phyloP scores from a whole-genome alignment of 2,329 filamentous ascomycete species.

The Ascochyta viciae-villosae region DNA sequence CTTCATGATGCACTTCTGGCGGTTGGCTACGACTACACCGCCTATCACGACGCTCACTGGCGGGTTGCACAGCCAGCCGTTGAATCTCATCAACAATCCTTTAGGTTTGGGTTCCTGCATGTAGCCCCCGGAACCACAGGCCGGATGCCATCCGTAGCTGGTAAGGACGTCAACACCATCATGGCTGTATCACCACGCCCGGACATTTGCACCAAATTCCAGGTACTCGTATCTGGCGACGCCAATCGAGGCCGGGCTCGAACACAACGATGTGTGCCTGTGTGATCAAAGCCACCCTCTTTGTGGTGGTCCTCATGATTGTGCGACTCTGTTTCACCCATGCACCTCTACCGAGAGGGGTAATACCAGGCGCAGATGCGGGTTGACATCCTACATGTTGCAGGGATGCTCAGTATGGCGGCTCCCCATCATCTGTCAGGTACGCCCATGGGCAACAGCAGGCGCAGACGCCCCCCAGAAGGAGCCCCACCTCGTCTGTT shows the following conservation, averaged over 20 bases:
- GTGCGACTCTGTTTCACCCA: constrained; percentile 30
- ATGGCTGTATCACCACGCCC: background rate
- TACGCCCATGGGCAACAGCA: constrained; percentile 6
- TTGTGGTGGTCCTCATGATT: constrained; percentile 7
- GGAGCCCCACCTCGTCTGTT: background rate
- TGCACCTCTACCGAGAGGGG: constrained; percentile 24
- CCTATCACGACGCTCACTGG: constrained; percentile 1
- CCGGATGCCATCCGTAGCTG: background rate
- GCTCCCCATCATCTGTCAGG: constrained; percentile 6
- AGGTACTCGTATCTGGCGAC: background rate
- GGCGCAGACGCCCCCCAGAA: constrained; percentile 7
- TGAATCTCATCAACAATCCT: background rate
- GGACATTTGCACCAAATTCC: constrained; percentile 2
- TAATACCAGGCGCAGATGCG: constrained; percentile 22
- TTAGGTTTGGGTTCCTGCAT: constrained; percentile 3
- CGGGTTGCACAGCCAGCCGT: background rate
- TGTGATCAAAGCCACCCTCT: constrained; percentile 10
- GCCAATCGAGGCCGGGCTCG: background rate
- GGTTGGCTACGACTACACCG: background rate
- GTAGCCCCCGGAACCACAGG: background rate
- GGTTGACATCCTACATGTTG: constrained; percentile 4
- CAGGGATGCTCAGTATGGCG: background rate
- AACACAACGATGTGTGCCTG: constrained; percentile 1
- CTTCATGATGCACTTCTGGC: background rate
- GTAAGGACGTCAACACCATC: background rate